Base-by-base conservation (phyloP, 2,329 filamentous ascomycete genomes). In the Paramyrothecium sp. region DNA sequence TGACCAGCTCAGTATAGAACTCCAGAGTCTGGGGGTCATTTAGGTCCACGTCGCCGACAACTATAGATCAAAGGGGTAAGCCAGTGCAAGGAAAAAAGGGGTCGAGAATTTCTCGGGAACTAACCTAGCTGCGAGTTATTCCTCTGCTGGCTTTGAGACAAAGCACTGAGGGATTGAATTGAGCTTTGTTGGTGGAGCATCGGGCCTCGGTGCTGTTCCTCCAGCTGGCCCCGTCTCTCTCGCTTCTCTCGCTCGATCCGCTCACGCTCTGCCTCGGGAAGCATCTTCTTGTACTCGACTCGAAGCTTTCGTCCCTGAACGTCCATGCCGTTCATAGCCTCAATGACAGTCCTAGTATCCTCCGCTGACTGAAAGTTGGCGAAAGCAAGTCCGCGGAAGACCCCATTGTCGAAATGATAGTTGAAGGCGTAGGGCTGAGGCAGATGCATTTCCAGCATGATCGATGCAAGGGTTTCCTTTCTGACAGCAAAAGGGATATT, bases 281-380 rank as follows among this genome's bases (percentile, higher is more conserved):
- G 84, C 95, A 99, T 98, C 79, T 98, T 98, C 82, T 99, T 99
- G 79, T 98, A 99, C 75, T 99, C 95, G 23, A 99, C 95, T 52
- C 95, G 85, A 64, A 99, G 79, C 77, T 98, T 98, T 60, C 95
- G 86, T 50, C 95, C 95, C 71, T 97, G 92, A 10, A 99, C 85
- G 69, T 98, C 95, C 73, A 97, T 90, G 66, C 96, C 92, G 70
- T 99, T 99, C 83, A 99, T 89, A 54, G 89, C 84, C 58, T 97
- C 90, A 61, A 99, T 99, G 53, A 98, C 95, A 53, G 89, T 84
- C 13, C 91, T 89, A 0, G 95, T 99, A 74, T 99, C 95, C 63
- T 97, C 91, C 1, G 95, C 87, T 17, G 92, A 97, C 38, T 95
- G 96, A 73, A 98, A 99, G 76, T 99, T 99, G 70, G 95, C 95